Base-by-base conservation (phyloP, 2,329 filamentous ascomycete species). In the Diaporthe humulicola region DNA sequence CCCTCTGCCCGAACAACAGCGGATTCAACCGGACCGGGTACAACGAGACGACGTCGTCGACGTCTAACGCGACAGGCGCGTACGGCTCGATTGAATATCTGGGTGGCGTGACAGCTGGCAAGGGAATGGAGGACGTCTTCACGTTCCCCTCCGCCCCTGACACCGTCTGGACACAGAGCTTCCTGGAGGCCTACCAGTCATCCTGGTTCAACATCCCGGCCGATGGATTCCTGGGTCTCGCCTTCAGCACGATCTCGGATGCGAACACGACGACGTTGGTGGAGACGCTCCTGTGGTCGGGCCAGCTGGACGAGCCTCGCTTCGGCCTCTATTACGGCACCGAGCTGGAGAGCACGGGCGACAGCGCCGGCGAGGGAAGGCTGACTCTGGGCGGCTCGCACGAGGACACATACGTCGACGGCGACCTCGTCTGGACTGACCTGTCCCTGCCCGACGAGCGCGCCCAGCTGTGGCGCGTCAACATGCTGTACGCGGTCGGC, bases 171-270 rank as follows among this genome's bases (percentile, higher is more conserved):
- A 75, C 76, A 4, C 79, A 81, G 40, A 72, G 77, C 17, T 83
- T 84, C 70, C 77, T 85, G 9, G 77, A 79, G 15, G 81, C 79
- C 33, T 81, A 81, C 73, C 73, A 79, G 70, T 81, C 76, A 66
- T 78, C 71, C 30, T 84, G 82, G 82, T 73, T 73, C 0, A 61
- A 78, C 9, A 77, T 81, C 9, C 76, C 83, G 0, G 80, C 78
- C 5, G 80, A 83, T 58, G 83, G 83, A 30, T 84, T 85, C 76
- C 71, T 85, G 42, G 83, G 83, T 0, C 76, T 84, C 4, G 80
- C 79, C 2, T 85, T 84, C 40, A 75, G 76, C 22, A 80, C 79
- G 30, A 84, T 84, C 58, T 61, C 79, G 12, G 82, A 80, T 6
- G 80, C 78, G 19, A 77, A 77, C 48, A 78, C 82, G 1, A 76